These are phyloP conservation scores for Ophiostoma montium DNA, from an alignment of 2,329 filamentous ascomycete genomes.

Conservation along the genomic window DNA sequence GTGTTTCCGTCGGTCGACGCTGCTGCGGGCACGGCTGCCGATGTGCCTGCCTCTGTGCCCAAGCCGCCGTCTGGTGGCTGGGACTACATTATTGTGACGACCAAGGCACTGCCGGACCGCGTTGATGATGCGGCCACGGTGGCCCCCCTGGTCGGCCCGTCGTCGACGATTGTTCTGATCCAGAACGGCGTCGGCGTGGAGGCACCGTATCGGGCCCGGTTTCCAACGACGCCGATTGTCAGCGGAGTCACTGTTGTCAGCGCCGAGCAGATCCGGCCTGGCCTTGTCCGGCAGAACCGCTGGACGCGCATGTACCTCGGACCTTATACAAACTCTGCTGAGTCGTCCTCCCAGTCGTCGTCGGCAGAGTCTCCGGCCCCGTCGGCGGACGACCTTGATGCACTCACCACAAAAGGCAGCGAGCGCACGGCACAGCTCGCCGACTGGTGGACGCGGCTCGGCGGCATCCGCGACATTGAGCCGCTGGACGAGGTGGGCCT, in stretches of 20 bases:
- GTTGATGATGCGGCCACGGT: slow-evolving; percentile 48
- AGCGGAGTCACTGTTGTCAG: slow-evolving; percentile 57
- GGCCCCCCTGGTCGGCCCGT: slow-evolving; percentile 40
- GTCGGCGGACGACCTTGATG: neutral
- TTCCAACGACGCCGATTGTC: slow-evolving; percentile 45
- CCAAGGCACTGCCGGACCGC: slow-evolving; percentile 53
- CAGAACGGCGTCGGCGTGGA: slow-evolving; percentile 62
- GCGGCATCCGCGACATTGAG: slow-evolving; percentile 51
- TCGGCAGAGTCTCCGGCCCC: neutral
- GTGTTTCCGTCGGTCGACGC: slow-evolving; percentile 48
- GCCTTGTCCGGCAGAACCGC: slow-evolving; percentile 53
- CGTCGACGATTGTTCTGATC: slow-evolving; percentile 48
- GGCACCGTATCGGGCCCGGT: slow-evolving; percentile 47
- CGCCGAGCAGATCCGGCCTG: slow-evolving; percentile 49
- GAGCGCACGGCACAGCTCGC: slow-evolving; percentile 34
- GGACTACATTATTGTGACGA: slow-evolving; percentile 56
- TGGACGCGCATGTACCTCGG: slow-evolving; percentile 62
- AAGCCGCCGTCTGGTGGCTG: slow-evolving; percentile 11
- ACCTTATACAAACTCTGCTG: slow-evolving; percentile 39
- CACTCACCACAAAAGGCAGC: slow-evolving; percentile 16
- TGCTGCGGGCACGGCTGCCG: slow-evolving; percentile 12
- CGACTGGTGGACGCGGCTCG: slow-evolving; percentile 38
- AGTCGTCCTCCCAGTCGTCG: neutral
- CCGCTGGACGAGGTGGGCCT: slow-evolving; percentile 45
- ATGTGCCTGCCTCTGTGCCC: slow-evolving; percentile 6